Conservation (phyloP, 2,329 filamentous ascomycete species). For the Claviceps humidiphila region DNA sequence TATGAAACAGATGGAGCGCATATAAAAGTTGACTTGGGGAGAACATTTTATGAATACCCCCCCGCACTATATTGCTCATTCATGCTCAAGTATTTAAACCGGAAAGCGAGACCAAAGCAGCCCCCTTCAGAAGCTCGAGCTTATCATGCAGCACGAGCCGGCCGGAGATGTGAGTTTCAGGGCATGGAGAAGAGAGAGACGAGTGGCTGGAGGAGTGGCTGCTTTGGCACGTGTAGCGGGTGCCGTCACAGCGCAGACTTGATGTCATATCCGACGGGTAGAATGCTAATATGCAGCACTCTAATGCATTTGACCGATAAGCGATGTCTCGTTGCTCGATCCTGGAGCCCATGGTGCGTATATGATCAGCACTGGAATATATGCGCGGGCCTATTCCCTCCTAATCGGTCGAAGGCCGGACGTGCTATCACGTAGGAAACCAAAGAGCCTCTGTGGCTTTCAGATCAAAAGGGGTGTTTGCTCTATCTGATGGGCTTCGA, state of each 20-base stretch:
- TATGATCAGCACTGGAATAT: background rate
- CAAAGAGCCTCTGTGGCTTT: background rate
- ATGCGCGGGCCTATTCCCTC: background rate
- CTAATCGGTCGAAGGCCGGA: background rate
- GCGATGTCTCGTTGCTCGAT: background rate
- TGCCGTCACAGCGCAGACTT: background rate
- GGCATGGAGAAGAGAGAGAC: background rate
- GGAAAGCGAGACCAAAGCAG: background rate
- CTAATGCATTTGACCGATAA: background rate
- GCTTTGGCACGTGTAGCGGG: background rate
- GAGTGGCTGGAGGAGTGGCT: background rate
- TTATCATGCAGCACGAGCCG: slow-evolving; percentile 1
- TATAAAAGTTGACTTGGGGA: too few relatives aligned
- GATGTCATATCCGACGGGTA: background rate
- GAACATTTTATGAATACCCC: too few relatives aligned
- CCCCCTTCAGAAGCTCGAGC: background rate
- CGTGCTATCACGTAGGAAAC: background rate
- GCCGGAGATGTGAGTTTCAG: background rate
- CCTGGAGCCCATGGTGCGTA: background rate
- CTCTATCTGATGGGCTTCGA: background rate
- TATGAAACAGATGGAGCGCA: background rate
- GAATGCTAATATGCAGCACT: background rate
- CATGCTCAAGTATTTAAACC: background rate
- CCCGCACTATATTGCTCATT: background rate
- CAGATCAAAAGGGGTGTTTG: background rate